These are phyloP conservation scores for Didymella pinodella DNA, from an alignment of 2,329 filamentous ascomycete genomes.

Conservation along the genomic window DNA sequence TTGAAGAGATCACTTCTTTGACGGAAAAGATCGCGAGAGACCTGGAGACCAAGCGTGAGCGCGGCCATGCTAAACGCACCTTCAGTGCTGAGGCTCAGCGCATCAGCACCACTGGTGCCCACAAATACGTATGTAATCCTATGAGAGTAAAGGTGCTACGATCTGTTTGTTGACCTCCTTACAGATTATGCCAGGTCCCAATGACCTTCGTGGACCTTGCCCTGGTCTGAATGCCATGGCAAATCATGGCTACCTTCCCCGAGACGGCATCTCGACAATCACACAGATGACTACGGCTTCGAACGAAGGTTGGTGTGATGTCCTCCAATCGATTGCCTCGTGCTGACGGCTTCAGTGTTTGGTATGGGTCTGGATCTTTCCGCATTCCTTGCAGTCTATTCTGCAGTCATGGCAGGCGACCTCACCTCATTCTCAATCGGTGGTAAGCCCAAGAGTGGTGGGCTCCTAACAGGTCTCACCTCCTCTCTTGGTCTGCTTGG, in stretches of 20 bases:
- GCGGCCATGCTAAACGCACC: conserved; percentile 20
- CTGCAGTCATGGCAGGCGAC: conserved; percentile 44
- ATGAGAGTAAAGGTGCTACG: background rate
- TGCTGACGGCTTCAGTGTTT: conserved; percentile 31
- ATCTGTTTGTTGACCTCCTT: conserved; percentile 3
- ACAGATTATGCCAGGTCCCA: conserved; percentile 16
- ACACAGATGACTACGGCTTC: conserved; percentile 11
- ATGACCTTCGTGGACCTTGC: conserved; percentile 26
- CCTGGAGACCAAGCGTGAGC: conserved; percentile 15
- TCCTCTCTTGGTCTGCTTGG: conserved; percentile 29
- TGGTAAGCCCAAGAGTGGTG: conserved; percentile 46
- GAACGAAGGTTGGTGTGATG: conserved; percentile 9
- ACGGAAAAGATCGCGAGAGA: conserved; percentile 24
- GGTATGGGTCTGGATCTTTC: conserved; percentile 48
- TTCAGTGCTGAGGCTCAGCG: conserved; percentile 29
- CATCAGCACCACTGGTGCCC: conserved; percentile 23
- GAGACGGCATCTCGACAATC: conserved; percentile 26
- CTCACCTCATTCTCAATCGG: conserved; percentile 61
- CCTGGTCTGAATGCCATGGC: conserved; percentile 40
- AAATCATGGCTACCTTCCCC: conserved; percentile 42
- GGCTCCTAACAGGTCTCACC: conserved; percentile 22
- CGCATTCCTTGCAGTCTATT: conserved; percentile 44
- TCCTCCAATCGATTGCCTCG: conserved; percentile 2
- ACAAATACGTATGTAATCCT: conserved; percentile 19
- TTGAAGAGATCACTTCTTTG: conserved; percentile 25